Conservation (phyloP, 371 early-diverging fungal genomes). For the Mortierella sp. region DNA sequence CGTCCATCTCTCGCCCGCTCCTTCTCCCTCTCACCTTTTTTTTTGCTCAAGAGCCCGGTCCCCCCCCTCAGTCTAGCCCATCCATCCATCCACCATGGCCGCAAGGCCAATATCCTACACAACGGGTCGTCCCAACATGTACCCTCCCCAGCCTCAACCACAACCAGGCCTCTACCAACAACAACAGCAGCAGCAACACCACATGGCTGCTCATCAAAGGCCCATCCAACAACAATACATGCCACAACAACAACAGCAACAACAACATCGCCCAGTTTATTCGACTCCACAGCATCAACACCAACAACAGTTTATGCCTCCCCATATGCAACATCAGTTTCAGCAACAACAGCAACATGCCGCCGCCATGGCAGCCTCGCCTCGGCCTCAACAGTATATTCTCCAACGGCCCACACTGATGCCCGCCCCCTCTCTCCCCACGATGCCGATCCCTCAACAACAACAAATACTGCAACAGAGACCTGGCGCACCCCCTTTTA, state of each 20-base stretch:
- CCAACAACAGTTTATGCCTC: slow-evolving; percentile 32
- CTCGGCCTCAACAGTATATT: slow-evolving; percentile 30
- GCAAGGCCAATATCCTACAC: slow-evolving; percentile 52
- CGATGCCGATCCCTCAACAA: slow-evolving; percentile 16
- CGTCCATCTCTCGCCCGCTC: neutral
- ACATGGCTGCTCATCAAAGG: slow-evolving; percentile 36
- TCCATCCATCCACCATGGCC: slow-evolving; percentile 24
- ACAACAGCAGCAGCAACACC: slow-evolving; percentile 35
- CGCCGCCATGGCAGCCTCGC: slow-evolving; percentile 14
- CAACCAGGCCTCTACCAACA: slow-evolving; percentile 37
- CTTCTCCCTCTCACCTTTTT: neutral
- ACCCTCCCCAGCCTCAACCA: slow-evolving; percentile 47
- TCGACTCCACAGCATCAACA: slow-evolving; percentile 40
- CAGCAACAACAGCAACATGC: slow-evolving; percentile 25
- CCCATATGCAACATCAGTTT: slow-evolving; percentile 35
- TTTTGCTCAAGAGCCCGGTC: slow-evolving; percentile 3
- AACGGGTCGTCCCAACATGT: slow-evolving; percentile 40
- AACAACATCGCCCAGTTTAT: slow-evolving; percentile 36
- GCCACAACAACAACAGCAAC: slow-evolving; percentile 35
- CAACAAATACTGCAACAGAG: slow-evolving; percentile 16
- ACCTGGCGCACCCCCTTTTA: slow-evolving; percentile 14
- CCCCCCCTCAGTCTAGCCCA: neutral
- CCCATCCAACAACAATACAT: slow-evolving; percentile 32
- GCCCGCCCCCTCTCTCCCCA: slow-evolving; percentile 21
- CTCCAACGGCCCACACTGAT: slow-evolving; percentile 34